These are phyloP conservation scores for Magnolia changhungtana DNA, from an alignment of 164 flowering plant genomes.

Conservation along the genomic window DNA sequence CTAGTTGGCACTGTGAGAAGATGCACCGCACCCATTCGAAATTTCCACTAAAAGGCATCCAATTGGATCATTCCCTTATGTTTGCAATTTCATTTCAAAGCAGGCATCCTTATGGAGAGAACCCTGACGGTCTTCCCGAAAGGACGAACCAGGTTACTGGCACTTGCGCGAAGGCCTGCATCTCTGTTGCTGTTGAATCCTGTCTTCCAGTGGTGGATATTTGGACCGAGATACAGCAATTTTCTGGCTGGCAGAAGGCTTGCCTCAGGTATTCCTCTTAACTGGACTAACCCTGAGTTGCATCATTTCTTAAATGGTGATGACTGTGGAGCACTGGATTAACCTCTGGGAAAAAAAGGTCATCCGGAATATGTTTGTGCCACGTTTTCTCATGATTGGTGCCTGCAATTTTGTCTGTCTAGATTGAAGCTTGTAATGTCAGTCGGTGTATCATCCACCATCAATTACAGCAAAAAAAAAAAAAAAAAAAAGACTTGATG, in stretches of 20 bases:
- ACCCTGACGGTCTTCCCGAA: constrained; percentile 54
- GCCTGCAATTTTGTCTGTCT: too few relatives aligned
- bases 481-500: too few relatives aligned
- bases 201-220: constrained; percentile 51
- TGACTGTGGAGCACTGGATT: too few relatives aligned
- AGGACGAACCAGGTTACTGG: constrained; percentile 80
- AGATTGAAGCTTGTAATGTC: too few relatives aligned
- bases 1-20: neutral
- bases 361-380: too few relatives aligned
- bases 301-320: too few relatives aligned
- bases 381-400: too few relatives aligned
- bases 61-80: neutral
- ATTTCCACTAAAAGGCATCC: too few relatives aligned
- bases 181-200: constrained; percentile 52
- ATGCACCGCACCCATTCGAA: constrained; percentile 10
- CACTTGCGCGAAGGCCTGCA: constrained; percentile 57
- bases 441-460: too few relatives aligned
- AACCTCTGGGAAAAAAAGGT: too few relatives aligned
- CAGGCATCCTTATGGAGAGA: constrained; percentile 57
- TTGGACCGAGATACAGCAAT: constrained; percentile 72
- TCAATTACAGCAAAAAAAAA: too few relatives aligned
- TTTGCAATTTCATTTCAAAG: neutral
- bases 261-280: neutral
- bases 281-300: too few relatives aligned
- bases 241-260: constrained; percentile 52